Conservation (phyloP, 169 alveolate genomes). For the Eimeria falciformis region DNA sequence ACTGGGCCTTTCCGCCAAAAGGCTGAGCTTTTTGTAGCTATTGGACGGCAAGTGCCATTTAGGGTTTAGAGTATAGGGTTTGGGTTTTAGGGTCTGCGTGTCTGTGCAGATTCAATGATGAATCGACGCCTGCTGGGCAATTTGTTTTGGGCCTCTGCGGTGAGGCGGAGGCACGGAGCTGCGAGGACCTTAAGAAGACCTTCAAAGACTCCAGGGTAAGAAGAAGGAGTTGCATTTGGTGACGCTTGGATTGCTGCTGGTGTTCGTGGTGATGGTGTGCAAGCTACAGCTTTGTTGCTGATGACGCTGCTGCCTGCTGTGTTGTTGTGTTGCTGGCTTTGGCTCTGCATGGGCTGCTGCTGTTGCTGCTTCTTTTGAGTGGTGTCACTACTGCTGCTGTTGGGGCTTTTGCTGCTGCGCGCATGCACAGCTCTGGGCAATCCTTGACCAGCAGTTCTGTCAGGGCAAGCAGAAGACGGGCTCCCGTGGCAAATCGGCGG, state of each 20-base stretch:
- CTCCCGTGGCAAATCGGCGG: conserved; percentile 38
- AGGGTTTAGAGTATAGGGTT: background rate
- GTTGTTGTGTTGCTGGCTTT: background rate
- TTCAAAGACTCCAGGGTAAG: conserved; percentile 64
- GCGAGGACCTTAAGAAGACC: conserved; percentile 58
- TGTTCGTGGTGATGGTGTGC: no score
- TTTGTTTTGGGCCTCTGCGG: conserved; percentile 71
- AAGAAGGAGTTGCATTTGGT: no score
- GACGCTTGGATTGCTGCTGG: no score
- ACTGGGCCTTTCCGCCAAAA: no score
- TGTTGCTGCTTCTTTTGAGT: background rate
- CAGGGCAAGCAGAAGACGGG: conserved; percentile 63
- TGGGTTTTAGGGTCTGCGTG: background rate
- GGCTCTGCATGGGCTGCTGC: background rate
- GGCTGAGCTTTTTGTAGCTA: no score
- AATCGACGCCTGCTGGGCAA: conserved; percentile 71
- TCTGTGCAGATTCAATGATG: conserved; percentile 72
- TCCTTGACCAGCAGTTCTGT: conserved; percentile 57
- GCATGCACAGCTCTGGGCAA: conserved; percentile 49
- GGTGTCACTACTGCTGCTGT: background rate
- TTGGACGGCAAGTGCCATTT: background rate
- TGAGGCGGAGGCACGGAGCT: conserved; percentile 70
- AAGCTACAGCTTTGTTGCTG: no score
- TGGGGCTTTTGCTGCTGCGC: conserved; percentile 8
- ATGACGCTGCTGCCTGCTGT: no score